Evolutionary conservation across 768 basidiomycete genomes (phyloP), one percentile per base, ranked within the genome.

Genomic region (Clavaria fumosa): DNA sequence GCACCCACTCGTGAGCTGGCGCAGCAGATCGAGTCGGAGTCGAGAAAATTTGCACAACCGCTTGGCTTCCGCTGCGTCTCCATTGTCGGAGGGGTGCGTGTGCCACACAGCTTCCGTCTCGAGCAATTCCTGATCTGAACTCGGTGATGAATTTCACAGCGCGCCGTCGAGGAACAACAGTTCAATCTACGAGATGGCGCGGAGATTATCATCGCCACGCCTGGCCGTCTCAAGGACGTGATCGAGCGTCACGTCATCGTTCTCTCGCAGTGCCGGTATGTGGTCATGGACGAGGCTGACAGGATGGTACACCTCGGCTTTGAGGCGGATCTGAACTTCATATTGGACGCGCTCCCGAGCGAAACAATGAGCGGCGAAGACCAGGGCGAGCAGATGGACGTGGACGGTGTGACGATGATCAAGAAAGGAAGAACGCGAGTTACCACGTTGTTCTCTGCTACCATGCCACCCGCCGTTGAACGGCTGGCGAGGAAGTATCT

Each of bases 231-330:
- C 12, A 95, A 95, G 58, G 95, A 97, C 53, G 88, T 96, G 39
- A 79, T 99, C 43, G 93, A 99, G 60, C 77, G 90, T 15, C 85
- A 83, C 55, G 88, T 97, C 32, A 68, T 99, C 30, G 95, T 99
- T 14, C 70, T 99, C 31, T 82, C 84, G 5, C 95, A 99, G 57
- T 97, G 95, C 57, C 86, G 88, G 2, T 97, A 99, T 52, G 79
- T 99, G 42, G 93, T 99, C 47, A 95, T 99, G 95, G 95, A 99
- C 55, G 95, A 99, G 66, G 95, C 95, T 11, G 95, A 99, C 56
- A 75, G 95, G 36, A 97, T 99, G 95, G 91, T 99, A 43, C 78
- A 91, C 51, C 75, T 97, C 21, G 95, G 95, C 11, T 99, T 99
- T 54, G 95, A 99, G 57, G 73, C 70, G 11, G 91, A 95, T 54